phyloP scores from a whole-genome alignment of 164 flowering plant species.

The Magnolia officinalis region DNA sequence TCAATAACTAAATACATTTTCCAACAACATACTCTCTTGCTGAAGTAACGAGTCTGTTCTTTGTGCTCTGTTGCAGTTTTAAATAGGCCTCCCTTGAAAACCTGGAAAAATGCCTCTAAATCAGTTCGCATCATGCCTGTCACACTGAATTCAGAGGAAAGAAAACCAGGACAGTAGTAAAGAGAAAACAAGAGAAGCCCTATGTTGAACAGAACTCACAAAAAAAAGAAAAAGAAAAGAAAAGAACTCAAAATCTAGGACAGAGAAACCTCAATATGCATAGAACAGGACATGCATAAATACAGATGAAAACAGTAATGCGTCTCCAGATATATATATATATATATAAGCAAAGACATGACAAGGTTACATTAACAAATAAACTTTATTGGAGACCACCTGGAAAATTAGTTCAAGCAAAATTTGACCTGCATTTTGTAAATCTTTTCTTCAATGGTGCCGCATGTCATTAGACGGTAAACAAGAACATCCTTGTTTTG shows the following conservation, averaged over 20 bases:
- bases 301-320: background rate
- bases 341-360: background rate
- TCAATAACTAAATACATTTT: background rate
- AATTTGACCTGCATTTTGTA: constrained; percentile 79
- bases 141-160: constrained; percentile 1
- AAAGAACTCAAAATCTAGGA: background rate
- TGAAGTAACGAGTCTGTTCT: constrained; percentile 92
- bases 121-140: constrained; percentile 3
- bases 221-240: background rate
- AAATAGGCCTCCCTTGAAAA: constrained; percentile 90
- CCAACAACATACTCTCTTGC: constrained; percentile 60
- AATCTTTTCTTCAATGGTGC: constrained; percentile 96
- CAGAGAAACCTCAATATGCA: background rate
- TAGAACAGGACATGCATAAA: background rate
- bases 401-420: background rate
- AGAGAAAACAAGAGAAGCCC: background rate
- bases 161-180: background rate
- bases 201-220: background rate
- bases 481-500: constrained; percentile 97
- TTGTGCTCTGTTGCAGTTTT: constrained; percentile 95
- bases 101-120: constrained; percentile 31
- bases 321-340: background rate
- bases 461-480: constrained; percentile 92
- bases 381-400: background rate
- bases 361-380: background rate